Base-by-base conservation (phyloP, 805 yeast species). In the Saccharomycopsis sp. region DNA sequence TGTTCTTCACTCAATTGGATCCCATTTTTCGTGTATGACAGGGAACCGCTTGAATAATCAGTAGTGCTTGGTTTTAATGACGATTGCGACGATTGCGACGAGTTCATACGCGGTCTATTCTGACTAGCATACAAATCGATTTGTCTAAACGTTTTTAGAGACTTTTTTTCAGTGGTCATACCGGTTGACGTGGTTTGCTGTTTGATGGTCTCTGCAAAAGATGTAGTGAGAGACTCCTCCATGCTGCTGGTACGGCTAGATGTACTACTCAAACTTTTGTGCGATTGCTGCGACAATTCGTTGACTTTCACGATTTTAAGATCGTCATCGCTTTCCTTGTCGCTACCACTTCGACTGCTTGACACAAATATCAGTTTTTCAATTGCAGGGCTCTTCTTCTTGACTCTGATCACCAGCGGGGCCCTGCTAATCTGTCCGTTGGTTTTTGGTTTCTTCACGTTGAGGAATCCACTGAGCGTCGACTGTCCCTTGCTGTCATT, bases 1-100 rank as follows among this genome's bases (percentile, higher is more conserved):
- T 83, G 89, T 67, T 83, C 87, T 5, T 65, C 67, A 16, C 77
- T 71, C 4, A 75, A 65, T 2, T 63, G 54, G 12, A 70, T 29
- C 18, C 40, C 58, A 2, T n/a, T 50, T 16, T 20, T 52, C 2
- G 48, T n/a, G 7, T 5, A 7, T n/a, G 48, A 12, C 21, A 12
- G 18, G 21, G 18, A 5, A 12, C 21, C 48, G 9, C 5, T 29
- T 5, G 37, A 29, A 29, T 29, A 29, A 7, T 44, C 48, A 44
- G 8, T 18, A 16, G 20, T 20, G 16, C 16, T 44, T 12, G 48
- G 16, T 44, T 20, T 44, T 12, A 44, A 44, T 5, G 48, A 44
- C 21, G 48, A 44, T 44, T n/a, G 21, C 21, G 48, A 44, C 21
- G 48, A 44, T 16, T n/a, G 21, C 18, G 18, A 44, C 21, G 48